These are phyloP conservation scores for Hypoxylon sp. DNA, from an alignment of 2,329 filamentous ascomycete genomes.

Conservation along the genomic window DNA sequence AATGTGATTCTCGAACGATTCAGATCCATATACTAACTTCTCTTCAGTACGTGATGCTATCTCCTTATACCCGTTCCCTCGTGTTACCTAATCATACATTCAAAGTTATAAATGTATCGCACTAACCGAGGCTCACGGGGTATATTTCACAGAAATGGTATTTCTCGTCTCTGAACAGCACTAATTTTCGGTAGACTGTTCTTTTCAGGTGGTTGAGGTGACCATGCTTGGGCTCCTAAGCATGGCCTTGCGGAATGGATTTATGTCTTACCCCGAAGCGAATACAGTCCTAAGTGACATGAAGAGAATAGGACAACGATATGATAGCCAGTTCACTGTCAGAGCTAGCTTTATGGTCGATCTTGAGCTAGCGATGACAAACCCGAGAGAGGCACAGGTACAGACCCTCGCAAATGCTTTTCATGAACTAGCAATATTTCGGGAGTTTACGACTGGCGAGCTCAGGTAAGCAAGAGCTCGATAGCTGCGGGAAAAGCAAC, in stretches of 20 bases:
- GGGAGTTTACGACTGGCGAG: slow-evolving; percentile 43
- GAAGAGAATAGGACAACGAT: slow-evolving; percentile 37
- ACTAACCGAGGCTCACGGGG: not conserved
- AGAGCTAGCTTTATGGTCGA: slow-evolving; percentile 44
- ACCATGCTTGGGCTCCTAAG: slow-evolving; percentile 49
- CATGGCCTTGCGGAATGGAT: slow-evolving; percentile 48
- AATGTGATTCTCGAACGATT: not conserved
- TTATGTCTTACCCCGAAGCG: slow-evolving; percentile 36
- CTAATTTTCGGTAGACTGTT: slow-evolving; percentile 40
- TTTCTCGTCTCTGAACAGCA: not conserved
- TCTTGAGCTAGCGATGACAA: slow-evolving; percentile 43
- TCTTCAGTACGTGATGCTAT: slow-evolving; percentile 31
- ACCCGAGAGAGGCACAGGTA: slow-evolving; percentile 41
- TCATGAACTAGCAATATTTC: slow-evolving; percentile 42
- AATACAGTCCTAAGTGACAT: slow-evolving; percentile 38
- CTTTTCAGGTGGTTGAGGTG: slow-evolving; percentile 46
- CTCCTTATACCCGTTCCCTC: slow-evolving; percentile 8
- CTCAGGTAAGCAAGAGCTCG: slow-evolving; percentile 41
- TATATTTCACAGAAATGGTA: not conserved
- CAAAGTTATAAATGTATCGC: slow-evolving; percentile 1
- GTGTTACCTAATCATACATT: not conserved
- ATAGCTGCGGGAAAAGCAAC: slow-evolving; percentile 20
- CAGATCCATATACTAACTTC: slow-evolving; percentile 23
- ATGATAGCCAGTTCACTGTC: slow-evolving; percentile 32
- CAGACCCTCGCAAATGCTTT: slow-evolving; percentile 40